Base-by-base conservation (phyloP, 345 rosid genomes). In the Hibiscus trionum region DNA sequence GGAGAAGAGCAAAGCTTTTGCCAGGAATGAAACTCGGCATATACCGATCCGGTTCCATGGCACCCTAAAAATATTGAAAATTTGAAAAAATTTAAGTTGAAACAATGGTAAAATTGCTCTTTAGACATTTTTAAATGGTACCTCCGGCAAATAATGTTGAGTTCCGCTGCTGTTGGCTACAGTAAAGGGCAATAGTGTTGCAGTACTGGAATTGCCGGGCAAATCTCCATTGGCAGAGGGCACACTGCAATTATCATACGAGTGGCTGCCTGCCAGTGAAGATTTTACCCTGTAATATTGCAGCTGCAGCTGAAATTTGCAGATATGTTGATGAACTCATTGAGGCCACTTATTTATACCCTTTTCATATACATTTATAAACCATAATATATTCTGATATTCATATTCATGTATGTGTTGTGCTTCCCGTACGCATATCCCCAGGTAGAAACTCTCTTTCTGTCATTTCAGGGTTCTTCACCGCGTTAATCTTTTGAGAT, bases 1-100 rank as follows among this genome's bases (percentile, higher is more conserved):
- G 59, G 60, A 55, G 70, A 74, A 79, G 72, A 66, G 62, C 29
- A 75, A 72, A 65, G 71, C 66, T 76, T 67, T 66, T 63, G 57
- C 31, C 31, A 57, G 76, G 85, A 79, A 79, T 82, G 61, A 80
- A 77, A 76, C 81, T 11, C 31, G 14, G 83, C 60, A 79, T 77
- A 66, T 77, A 65, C 83, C 56, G 4, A 21, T 60, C 68, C 50
- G 39, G n/a, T 72, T 59, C 35, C 26, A 65, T 19, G 42, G 1
- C 42, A 8, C 42, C 42, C 42, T 37, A 37, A 37, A 37, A 37
- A 7, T 37, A 37, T 37, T 37, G 42, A 37, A 37, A 37, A 0
- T 37, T 37, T 37, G 31, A 29, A 29, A 29, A 29, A 29, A 2
- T 0, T 7, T 37, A 37, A 37, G 42, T 37, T 37, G 9, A 37